Conservation (phyloP, 768 basidiomycete species). For the Leccinum broughii region DNA sequence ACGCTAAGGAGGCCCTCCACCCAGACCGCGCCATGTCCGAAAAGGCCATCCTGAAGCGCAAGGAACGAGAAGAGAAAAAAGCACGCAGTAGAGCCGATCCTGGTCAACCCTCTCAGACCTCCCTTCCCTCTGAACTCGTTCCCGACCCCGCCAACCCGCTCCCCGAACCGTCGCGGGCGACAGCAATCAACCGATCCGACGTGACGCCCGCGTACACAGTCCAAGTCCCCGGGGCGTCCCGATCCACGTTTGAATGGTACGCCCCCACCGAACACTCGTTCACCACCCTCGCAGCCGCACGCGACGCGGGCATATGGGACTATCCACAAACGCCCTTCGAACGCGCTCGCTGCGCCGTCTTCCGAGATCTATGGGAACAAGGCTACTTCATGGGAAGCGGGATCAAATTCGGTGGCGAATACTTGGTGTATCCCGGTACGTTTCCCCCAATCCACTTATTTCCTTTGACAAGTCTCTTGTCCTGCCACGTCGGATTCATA, state of each 20-base stretch:
- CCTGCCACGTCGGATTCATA: background rate
- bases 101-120: conserved; percentile 8
- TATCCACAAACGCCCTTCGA: conserved; percentile 69
- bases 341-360: conserved; percentile 76
- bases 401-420: conserved; percentile 94
- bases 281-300: conserved; percentile 58
- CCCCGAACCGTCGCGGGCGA: conserved; percentile 1
- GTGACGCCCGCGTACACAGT: conserved; percentile 44
- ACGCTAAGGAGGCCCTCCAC: conserved; percentile 45
- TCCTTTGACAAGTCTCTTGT: background rate
- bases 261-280: conserved; percentile 43
- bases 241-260: conserved; percentile 72
- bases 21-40: conserved; percentile 50
- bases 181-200: background rate
- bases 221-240: conserved; percentile 60
- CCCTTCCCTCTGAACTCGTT: background rate
- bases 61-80: conserved; percentile 59
- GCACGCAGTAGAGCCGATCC: conserved; percentile 14
- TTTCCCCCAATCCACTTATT: conserved; percentile 2
- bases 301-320: conserved; percentile 69
- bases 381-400: conserved; percentile 89
- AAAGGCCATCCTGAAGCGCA: conserved; percentile 69
- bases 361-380: conserved; percentile 76
- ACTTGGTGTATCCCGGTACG: conserved; percentile 92
- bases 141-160: conserved; percentile 1